Evolutionary conservation across 2,329 filamentous ascomycete species (phyloP).

Genomic region (Trichoderma sp.): DNA sequence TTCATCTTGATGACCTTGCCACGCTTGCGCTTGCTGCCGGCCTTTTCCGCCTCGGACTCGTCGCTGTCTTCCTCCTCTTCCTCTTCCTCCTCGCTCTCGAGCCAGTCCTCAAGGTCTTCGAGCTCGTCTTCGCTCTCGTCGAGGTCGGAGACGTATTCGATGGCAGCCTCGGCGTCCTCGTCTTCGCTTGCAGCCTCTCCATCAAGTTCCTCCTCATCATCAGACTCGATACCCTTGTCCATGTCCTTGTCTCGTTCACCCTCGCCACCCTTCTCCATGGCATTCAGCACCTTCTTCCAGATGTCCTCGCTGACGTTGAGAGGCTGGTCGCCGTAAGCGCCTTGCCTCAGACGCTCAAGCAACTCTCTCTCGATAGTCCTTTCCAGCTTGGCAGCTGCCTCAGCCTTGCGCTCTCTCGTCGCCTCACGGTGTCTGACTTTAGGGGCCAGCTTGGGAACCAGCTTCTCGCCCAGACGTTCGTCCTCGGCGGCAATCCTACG

Average conservation of each 20-base stretch:
- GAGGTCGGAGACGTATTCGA: slow-evolving; percentile 92
- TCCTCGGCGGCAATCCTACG: slow-evolving; percentile 84
- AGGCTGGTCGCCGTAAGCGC: slow-evolving; percentile 90
- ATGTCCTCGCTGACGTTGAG: slow-evolving; percentile 92
- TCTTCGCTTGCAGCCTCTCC: slow-evolving; percentile 67
- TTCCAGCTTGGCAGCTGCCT: slow-evolving; percentile 89
- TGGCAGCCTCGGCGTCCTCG: slow-evolving; percentile 71
- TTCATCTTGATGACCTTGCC: slow-evolving; percentile 47
- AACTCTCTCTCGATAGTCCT: slow-evolving; percentile 92
- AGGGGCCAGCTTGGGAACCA: slow-evolving; percentile 85
- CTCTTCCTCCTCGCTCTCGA: slow-evolving; percentile 67
- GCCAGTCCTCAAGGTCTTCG: slow-evolving; percentile 86
- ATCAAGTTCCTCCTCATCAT: slow-evolving; percentile 63
- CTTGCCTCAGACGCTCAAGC: slow-evolving; percentile 84
- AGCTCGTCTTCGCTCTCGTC: slow-evolving; percentile 80
- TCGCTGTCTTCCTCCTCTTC: slow-evolving; percentile 57
- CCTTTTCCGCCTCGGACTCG: slow-evolving; percentile 54
- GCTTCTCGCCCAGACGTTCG: slow-evolving; percentile 79
- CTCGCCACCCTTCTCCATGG: slow-evolving; percentile 83
- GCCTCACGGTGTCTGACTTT: slow-evolving; percentile 79
- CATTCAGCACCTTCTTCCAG: slow-evolving; percentile 94
- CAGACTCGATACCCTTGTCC: slow-evolving; percentile 80
- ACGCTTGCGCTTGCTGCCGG: slow-evolving; percentile 55
- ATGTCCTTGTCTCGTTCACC: slow-evolving; percentile 81
- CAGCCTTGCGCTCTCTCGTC: slow-evolving; percentile 72